Evolutionary conservation across 148 eudicot genomes (phyloP).

Genomic region (Hydrangea macrophylla): DNA sequence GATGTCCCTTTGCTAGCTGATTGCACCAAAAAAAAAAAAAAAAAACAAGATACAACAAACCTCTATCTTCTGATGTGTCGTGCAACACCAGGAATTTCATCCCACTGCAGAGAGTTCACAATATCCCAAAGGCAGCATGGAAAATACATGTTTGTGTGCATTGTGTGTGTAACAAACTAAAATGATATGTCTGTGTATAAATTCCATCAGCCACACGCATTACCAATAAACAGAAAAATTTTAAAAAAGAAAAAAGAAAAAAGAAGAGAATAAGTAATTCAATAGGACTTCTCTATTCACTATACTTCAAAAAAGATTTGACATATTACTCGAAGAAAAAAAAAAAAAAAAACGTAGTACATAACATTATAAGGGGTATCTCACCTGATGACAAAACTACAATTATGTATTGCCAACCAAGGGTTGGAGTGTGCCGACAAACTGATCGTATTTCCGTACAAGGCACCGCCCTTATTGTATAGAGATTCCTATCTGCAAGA

Average conservation of each 20-base stretch:
- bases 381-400: slow-evolving; percentile 83
- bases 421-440: slow-evolving; percentile 80
- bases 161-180: no score
- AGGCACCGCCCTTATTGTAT: slow-evolving; percentile 78
- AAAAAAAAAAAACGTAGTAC: no score
- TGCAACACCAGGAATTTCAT: no score
- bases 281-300: not conserved
- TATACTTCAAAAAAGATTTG: not conserved
- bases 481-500: slow-evolving; percentile 46
- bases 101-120: not conserved
- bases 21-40: no score
- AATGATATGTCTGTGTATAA: not conserved
- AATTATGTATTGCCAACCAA: slow-evolving; percentile 92
- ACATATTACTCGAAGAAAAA: no score
- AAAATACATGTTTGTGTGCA: not conserved
- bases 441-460: slow-evolving; percentile 82
- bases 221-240: not conserved
- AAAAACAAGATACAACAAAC: no score
- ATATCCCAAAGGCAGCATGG: not conserved
- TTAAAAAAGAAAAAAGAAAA: not conserved
- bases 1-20: no score
- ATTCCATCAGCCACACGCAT: no score
- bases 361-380: not conserved
- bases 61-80: no score
- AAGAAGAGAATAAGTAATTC: no score